phyloP scores from a whole-genome alignment of 2,329 filamentous ascomycete genomes.

The Arachnomyces sp. region DNA sequence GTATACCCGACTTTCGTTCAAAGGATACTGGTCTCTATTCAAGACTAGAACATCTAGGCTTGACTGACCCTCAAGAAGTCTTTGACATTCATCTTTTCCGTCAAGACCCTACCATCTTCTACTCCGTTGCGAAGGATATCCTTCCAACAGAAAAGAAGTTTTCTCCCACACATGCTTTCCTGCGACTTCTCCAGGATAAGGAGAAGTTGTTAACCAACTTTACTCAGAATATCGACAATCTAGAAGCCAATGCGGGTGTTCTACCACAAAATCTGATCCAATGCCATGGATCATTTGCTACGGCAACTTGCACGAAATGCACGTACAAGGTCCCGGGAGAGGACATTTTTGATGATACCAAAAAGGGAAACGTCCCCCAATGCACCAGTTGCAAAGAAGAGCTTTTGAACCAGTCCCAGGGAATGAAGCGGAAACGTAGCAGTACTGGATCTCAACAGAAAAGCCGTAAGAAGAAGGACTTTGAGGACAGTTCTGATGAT shows the following conservation, averaged over 20 bases:
- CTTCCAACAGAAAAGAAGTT: conserved; percentile 71
- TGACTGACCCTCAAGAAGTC: conserved; percentile 82
- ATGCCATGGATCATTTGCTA: conserved; percentile 94
- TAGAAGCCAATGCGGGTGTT: conserved; percentile 82
- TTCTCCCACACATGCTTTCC: conserved; percentile 91
- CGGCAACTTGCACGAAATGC: conserved; percentile 81
- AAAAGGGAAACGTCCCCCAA: conserved; percentile 64
- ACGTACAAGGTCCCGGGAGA: conserved; percentile 65
- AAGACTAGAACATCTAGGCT: conserved; percentile 68
- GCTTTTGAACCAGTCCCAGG: conserved; percentile 42
- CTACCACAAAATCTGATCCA: conserved; percentile 75
- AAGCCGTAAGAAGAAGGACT: conserved; percentile 50
- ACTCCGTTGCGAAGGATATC: conserved; percentile 83
- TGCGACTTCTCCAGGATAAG: conserved; percentile 78
- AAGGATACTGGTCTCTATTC: conserved; percentile 89
- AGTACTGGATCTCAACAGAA: conserved; percentile 39
- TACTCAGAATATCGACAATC: conserved; percentile 97
- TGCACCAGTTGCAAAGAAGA: conserved; percentile 63
- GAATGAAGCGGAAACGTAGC: conserved; percentile 47
- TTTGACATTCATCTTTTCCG: conserved; percentile 87
- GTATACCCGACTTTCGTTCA: conserved; percentile 94
- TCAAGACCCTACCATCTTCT: conserved; percentile 83
- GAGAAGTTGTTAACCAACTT: conserved; percentile 92
- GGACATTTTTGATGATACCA: conserved; percentile 71
- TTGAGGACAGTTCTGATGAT: conserved; percentile 50